Conservation (phyloP, 2,329 filamentous ascomycete genomes). For the Ophiocordyceps australis region DNA sequence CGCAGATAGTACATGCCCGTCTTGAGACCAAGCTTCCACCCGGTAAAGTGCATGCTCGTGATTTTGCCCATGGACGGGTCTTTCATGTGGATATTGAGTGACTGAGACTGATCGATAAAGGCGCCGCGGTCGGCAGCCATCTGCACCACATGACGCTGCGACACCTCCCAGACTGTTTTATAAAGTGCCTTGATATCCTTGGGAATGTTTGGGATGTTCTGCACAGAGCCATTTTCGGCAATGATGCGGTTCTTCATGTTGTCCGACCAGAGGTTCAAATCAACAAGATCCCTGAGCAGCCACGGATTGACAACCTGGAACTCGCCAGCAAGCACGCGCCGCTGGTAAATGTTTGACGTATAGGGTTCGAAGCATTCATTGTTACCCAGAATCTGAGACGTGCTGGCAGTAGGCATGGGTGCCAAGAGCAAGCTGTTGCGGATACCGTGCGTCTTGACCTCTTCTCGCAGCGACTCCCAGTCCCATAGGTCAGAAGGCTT, state of each 20-base stretch:
- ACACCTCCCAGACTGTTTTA: conserved; percentile 99
- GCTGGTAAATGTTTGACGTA: conserved; percentile 98
- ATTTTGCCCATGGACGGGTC: conserved; percentile 99
- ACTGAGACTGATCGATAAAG: conserved; percentile 98
- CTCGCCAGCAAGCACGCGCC: conserved; percentile 90
- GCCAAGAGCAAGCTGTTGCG: conserved; percentile 92
- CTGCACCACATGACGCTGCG: conserved; percentile 84
- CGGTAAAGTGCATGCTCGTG: conserved; percentile 97
- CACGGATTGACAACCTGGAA: conserved; percentile 99
- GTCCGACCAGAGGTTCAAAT: conserved; percentile 96
- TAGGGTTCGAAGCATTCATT: conserved; percentile 99
- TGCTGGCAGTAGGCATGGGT: conserved; percentile 95
- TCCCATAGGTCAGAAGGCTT: conserved; percentile 93
- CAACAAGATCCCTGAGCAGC: conserved; percentile 94
- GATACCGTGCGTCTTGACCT: conserved; percentile 83
- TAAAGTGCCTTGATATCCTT: conserved; percentile 91
- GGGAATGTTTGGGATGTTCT: conserved; percentile 93
- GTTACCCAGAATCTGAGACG: conserved; percentile 94
- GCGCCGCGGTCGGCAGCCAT: conserved; percentile 98
- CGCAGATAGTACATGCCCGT: conserved; percentile 99
- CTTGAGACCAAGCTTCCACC: conserved; percentile 98
- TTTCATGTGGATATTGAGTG: conserved; percentile 98
- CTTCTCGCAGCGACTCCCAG: conserved; percentile 73
- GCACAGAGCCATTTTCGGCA: conserved; percentile 84
- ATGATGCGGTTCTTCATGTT: conserved; percentile 99